A percentile compares a stretch with the other conserved stretches of the same genome.
Conservation (phyloP, 208 protist genomes). For the Leishmania tropica region DNA sequence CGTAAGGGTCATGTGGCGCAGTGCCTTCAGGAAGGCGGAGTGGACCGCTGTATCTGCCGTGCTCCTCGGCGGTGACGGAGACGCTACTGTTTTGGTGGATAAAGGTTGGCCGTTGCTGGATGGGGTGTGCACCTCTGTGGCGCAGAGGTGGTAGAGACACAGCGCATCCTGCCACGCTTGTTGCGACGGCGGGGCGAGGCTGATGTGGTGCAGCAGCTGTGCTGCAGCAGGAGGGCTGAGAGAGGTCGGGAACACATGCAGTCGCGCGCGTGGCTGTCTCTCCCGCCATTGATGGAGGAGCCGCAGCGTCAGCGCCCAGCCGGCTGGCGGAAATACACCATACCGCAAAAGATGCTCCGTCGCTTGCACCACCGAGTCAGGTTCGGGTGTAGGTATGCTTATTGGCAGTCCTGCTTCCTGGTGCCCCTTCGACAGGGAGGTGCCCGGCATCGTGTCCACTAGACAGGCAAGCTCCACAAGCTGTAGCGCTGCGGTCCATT, state of each 20-base stretch:
- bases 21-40: slow-evolving; percentile 25
- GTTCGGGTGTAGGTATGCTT: background rate
- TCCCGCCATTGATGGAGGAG: slow-evolving; percentile 20
- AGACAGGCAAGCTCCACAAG: slow-evolving; percentile 19
- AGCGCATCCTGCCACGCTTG: slow-evolving; percentile 29
- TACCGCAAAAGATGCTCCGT: slow-evolving; percentile 17
- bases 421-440: background rate
- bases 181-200: slow-evolving; percentile 22
- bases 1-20: slow-evolving; percentile 47
- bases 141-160: slow-evolving; percentile 24
- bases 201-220: slow-evolving; percentile 32
- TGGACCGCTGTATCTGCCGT: background rate
- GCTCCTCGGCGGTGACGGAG: background rate
- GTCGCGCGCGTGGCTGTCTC: background rate
- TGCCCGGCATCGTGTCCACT: background rate
- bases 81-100: background rate
- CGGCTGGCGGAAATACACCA: slow-evolving; percentile 25
- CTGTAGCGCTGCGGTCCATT: slow-evolving; percentile 24
- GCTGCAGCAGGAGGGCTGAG: slow-evolving; percentile 21
- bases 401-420: background rate
- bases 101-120: background rate
- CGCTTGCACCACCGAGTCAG: background rate
- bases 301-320: slow-evolving; percentile 20
- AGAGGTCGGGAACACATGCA: slow-evolving; percentile 10
- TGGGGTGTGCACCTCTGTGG: slow-evolving; percentile 6